phyloP scores from a whole-genome alignment of 1,284 basidiomycete species.

The Phlebopus sp. region DNA sequence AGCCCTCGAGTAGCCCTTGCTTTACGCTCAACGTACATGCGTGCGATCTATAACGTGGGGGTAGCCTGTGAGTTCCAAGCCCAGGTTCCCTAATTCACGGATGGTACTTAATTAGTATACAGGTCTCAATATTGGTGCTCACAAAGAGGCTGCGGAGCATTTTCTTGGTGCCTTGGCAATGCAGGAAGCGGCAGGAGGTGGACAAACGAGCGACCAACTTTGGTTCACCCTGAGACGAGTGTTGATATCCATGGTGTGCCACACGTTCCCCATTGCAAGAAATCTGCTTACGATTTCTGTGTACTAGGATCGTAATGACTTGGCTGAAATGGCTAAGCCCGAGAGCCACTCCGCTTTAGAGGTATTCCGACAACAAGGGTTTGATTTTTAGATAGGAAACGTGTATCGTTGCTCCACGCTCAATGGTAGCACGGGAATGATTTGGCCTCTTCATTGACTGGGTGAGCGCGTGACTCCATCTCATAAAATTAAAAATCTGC shows the following conservation, averaged over 20 bases:
- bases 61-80: slow-evolving; percentile 78
- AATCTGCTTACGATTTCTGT: slow-evolving; percentile 4
- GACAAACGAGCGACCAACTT: slow-evolving; percentile 77
- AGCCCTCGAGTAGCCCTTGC: slow-evolving; percentile 92
- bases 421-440: no score
- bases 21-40: slow-evolving; percentile 92
- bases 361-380: slow-evolving; percentile 75
- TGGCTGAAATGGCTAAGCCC: slow-evolving; percentile 62
- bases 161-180: slow-evolving; percentile 90
- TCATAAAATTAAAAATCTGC: neutral
- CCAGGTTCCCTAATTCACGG: neutral
- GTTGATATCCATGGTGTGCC: slow-evolving; percentile 74
- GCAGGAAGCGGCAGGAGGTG: slow-evolving; percentile 60
- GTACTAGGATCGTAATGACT: slow-evolving; percentile 55
- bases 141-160: slow-evolving; percentile 96
- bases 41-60: slow-evolving; percentile 97
- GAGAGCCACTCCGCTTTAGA: slow-evolving; percentile 51
- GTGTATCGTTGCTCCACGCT: slow-evolving; percentile 10
- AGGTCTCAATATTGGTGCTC: slow-evolving; percentile 94
- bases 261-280: slow-evolving; percentile 1
- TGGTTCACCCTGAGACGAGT: slow-evolving; percentile 93
- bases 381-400: slow-evolving; percentile 69
- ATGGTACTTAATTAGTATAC: slow-evolving; percentile 5
- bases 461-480: neutral
- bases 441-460: neutral